A percentile compares a stretch with the other conserved stretches of the same genome.
Evolutionary conservation across 202 grass and related monocot genomes (phyloP).

Genomic region (Schoenoplectus triqueter): DNA sequence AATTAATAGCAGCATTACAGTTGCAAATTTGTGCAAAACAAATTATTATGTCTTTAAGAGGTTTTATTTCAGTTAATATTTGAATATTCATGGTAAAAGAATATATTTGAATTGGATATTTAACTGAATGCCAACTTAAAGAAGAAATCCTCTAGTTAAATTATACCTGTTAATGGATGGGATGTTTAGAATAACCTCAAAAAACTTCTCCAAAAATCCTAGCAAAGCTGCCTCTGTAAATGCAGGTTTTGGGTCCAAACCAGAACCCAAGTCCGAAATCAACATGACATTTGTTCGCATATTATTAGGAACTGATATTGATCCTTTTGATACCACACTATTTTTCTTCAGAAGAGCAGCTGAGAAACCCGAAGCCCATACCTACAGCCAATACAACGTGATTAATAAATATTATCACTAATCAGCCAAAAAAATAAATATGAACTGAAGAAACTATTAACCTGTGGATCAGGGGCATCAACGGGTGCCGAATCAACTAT

Average conservation of each 20-base stretch:
- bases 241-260: constrained; percentile 51
- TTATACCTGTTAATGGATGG: constrained; percentile 70
- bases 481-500: constrained; percentile 91
- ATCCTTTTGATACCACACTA: constrained; percentile 65
- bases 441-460: constrained; percentile 35
- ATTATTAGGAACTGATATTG: constrained; percentile 26
- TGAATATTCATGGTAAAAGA: background rate
- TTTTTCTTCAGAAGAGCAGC: constrained; percentile 88
- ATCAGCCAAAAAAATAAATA: no score
- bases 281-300: constrained; percentile 45
- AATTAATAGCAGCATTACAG: background rate
- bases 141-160: background rate
- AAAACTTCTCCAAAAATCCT: constrained; percentile 71
- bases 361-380: constrained; percentile 96
- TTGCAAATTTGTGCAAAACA: constrained; percentile 6
- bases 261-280: constrained; percentile 57
- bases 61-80: background rate
- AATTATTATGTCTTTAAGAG: constrained; percentile 12
- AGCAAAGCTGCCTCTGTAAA: constrained; percentile 63
- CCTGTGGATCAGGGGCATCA: constrained; percentile 83
- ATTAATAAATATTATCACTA: background rate
- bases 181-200: constrained; percentile 65
- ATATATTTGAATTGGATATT: constrained; percentile 8
- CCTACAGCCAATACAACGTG: constrained; percentile 41
- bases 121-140: background rate